These are phyloP conservation scores for Apostasia shenzhenica DNA, from an alignment of 106 monocot genomes.

Conservation along the genomic window DNA sequence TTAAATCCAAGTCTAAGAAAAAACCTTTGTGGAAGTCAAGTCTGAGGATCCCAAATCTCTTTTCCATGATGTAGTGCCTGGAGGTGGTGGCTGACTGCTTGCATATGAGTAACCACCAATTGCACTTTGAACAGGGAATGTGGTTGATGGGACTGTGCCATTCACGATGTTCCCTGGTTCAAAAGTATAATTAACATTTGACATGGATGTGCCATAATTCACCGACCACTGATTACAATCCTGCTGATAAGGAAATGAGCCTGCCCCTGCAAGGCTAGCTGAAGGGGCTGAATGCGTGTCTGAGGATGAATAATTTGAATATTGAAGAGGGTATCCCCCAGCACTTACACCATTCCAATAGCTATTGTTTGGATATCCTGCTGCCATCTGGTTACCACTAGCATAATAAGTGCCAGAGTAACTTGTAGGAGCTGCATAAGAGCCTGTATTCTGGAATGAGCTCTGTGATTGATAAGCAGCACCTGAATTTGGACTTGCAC, in stretches of 20 bases:
- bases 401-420: constrained; percentile 87
- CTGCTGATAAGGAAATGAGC: constrained; percentile 56
- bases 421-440: constrained; percentile 59
- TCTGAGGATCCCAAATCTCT: constrained; percentile 27
- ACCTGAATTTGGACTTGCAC: constrained; percentile 88
- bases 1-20: neutral
- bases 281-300: constrained; percentile 39
- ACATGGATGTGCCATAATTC: constrained; percentile 44
- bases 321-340: constrained; percentile 32
- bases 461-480: constrained; percentile 90
- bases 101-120: constrained; percentile 38
- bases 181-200: constrained; percentile 30
- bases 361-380: constrained; percentile 53
- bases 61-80: constrained; percentile 94
- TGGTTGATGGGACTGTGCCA: constrained; percentile 14
- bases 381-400: constrained; percentile 84
- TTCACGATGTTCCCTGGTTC: constrained; percentile 28
- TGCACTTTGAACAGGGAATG: constrained; percentile 16
- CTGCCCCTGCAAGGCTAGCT: constrained; percentile 24
- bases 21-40: constrained; percentile 59
- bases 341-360: constrained; percentile 47
- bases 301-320: constrained; percentile 43
- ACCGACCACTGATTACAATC: constrained; percentile 59
- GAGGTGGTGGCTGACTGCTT: constrained; percentile 88
- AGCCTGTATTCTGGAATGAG: constrained; percentile 96